Evolutionary conservation across 345 rosid species (phyloP).

Genomic region (Bruguiera gymnorhiza): DNA sequence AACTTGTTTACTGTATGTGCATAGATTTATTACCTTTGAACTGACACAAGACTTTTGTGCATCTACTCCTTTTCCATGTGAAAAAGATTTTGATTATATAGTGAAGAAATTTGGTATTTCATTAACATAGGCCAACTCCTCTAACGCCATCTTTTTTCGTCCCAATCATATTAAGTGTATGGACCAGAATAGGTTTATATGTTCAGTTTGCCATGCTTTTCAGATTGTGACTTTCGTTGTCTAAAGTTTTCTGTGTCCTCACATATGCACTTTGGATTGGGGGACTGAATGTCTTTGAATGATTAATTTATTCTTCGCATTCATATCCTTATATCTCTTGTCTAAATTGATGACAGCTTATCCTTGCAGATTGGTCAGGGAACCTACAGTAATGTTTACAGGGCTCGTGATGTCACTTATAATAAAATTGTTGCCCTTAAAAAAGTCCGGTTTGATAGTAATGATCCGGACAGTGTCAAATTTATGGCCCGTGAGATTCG

Average conservation of each 20-base stretch:
- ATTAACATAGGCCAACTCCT: background rate
- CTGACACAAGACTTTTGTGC: too few species aligned
- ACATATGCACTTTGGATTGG: background rate
- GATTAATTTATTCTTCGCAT: background rate
- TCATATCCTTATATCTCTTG: slow-evolving; percentile 7
- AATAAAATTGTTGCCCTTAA: slow-evolving; percentile 82
- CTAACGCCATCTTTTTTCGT: too few species aligned
- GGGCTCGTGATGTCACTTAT: slow-evolving; percentile 65
- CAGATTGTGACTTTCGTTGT: background rate
- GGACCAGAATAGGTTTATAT: background rate
- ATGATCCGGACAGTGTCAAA: slow-evolving; percentile 76
- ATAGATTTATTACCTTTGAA: too few species aligned
- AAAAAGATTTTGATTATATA: too few species aligned
- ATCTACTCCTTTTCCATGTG: too few species aligned
- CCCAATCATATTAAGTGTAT: background rate
- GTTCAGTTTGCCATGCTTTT: background rate
- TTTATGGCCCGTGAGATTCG: slow-evolving; percentile 93
- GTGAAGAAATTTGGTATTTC: background rate
- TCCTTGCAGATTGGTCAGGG: slow-evolving; percentile 95
- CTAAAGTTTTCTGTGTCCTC: background rate
- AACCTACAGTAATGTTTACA: slow-evolving; percentile 89
- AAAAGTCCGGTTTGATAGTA: slow-evolving; percentile 76
- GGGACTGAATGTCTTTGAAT: background rate
- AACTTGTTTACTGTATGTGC: too few species aligned
- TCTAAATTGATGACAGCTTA: slow-evolving; percentile 6